Percentiles rank a stretch among this genome's conserved stretches.
Evolutionary conservation across 257 asterid species (phyloP).

Genomic region (Nicotiana obtusifolia): DNA sequence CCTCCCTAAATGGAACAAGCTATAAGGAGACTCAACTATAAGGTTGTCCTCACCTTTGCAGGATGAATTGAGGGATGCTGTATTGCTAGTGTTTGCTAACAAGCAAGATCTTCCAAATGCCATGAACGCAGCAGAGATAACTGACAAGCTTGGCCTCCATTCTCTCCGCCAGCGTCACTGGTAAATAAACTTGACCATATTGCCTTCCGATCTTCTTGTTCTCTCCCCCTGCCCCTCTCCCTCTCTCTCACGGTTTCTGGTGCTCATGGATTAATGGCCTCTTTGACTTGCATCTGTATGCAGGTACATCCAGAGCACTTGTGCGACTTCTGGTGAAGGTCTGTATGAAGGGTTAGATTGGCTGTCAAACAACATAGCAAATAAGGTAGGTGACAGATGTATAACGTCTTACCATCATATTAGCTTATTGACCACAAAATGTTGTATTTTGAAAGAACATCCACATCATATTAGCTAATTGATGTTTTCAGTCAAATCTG

Average conservation of each 20-base stretch:
- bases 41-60: neutral
- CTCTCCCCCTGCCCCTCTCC: neutral
- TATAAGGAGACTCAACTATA: neutral
- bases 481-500: too few relatives aligned
- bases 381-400: neutral
- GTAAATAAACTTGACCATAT: neutral
- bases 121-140: neutral
- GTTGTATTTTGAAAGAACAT: too few relatives aligned
- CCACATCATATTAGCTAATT: too few relatives aligned
- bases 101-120: constrained; percentile 4
- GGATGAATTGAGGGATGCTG: constrained; percentile 14
- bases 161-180: constrained; percentile 15
- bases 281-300: neutral
- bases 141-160: constrained; percentile 10
- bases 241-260: neutral
- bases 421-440: too few relatives aligned
- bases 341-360: neutral
- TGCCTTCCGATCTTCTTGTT: neutral
- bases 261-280: neutral
- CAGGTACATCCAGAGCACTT: constrained; percentile 1
- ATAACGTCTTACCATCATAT: neutral
- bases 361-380: constrained; percentile 5
- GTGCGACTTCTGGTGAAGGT: neutral
- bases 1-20: neutral
- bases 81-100: constrained; percentile 7